phyloP scores from a whole-genome alignment of 2,329 filamentous ascomycete species.

The Didymosphaeria variabile region DNA sequence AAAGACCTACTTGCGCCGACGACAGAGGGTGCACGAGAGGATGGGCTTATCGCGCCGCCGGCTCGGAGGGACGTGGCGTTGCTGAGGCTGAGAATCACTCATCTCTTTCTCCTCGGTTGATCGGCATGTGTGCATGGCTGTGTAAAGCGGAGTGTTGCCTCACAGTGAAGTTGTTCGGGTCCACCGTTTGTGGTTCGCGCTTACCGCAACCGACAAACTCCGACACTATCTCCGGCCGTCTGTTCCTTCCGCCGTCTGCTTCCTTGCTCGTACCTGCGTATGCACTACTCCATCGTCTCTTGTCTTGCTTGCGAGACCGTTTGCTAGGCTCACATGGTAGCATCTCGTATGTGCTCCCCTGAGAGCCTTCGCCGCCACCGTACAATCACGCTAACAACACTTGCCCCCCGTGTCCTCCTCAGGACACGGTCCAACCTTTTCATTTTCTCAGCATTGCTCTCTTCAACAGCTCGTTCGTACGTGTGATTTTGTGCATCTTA shows the following conservation, averaged over 20 bases:
- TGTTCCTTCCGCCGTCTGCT: neutral
- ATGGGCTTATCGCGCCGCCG: conserved; percentile 44
- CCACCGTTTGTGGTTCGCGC: conserved; percentile 1
- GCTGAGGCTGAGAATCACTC: conserved; percentile 28
- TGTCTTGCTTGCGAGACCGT: neutral
- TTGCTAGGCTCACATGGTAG: neutral
- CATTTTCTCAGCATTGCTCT: no score
- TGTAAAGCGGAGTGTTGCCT: conserved; percentile 7
- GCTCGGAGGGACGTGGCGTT: conserved; percentile 37
- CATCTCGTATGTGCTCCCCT: neutral
- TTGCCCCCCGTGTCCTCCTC: neutral
- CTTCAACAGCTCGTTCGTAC: no score
- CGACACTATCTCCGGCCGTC: neutral
- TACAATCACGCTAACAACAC: neutral
- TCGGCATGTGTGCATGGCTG: neutral
- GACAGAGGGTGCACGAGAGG: conserved; percentile 38
- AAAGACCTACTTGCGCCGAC: conserved; percentile 24
- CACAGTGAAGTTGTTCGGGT: neutral
- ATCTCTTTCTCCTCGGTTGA: conserved; percentile 19
- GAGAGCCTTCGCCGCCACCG: neutral
- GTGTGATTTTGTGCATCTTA: no score
- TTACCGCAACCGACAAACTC: neutral
- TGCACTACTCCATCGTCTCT: neutral
- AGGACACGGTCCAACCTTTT: neutral
- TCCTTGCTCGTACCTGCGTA: neutral